phyloP scores from a whole-genome alignment of 129 eudicot genomes.

The Kitagawia praeruptora region DNA sequence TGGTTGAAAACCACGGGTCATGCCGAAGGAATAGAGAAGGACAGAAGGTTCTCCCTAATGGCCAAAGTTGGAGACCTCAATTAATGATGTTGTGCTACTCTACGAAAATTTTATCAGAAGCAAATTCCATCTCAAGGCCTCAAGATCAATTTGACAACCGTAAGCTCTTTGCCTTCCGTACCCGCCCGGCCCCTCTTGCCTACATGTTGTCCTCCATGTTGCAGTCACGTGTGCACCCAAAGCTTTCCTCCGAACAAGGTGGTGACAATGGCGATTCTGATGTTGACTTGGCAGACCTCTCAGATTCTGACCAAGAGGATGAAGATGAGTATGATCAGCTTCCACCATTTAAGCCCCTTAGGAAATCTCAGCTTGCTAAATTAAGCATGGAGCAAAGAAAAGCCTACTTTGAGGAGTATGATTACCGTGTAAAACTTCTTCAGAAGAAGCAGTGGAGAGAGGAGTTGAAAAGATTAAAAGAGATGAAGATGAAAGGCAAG shows the following conservation, averaged over 20 bases:
- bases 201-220: constrained; percentile 86
- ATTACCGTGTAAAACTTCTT: constrained; percentile 86
- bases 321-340: constrained; percentile 96
- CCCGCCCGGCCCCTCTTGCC: constrained; percentile 27
- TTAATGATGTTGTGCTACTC: not conserved
- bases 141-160: not conserved
- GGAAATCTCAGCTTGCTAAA: constrained; percentile 59
- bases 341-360: constrained; percentile 89
- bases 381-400: constrained; percentile 71
- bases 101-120: not conserved
- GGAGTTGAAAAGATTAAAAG: constrained; percentile 75
- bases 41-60: constrained; percentile 6
- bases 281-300: constrained; percentile 67
- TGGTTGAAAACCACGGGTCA: constrained; percentile 3
- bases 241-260: constrained; percentile 79
- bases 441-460: constrained; percentile 93
- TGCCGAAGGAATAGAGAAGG: constrained; percentile 5
- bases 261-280: constrained; percentile 57
- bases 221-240: constrained; percentile 90
- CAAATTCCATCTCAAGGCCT: not conserved
- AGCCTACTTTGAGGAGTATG: constrained; percentile 93
- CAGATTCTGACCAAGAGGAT: constrained; percentile 69
- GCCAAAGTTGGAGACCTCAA: constrained; percentile 2
- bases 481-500: constrained; percentile 53
- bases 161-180: not conserved